Evolutionary conservation across 2,329 filamentous ascomycete species (phyloP), one percentile per base, ranked within the genome.

Genomic region (Pyricularia grisea): DNA sequence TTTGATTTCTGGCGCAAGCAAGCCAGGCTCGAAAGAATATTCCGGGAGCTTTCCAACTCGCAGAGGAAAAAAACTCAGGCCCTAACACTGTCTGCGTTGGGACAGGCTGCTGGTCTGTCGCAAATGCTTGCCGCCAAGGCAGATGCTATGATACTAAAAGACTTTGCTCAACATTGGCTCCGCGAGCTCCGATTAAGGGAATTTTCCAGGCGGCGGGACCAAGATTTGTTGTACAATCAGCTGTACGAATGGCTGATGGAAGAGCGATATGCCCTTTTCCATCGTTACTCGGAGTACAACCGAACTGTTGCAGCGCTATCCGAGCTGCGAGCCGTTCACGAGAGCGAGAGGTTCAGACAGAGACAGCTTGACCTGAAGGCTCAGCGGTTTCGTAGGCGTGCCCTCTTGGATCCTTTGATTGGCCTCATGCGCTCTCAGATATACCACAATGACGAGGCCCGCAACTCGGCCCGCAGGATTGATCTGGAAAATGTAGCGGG

Each of bases 241-340:
- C 60, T 77, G 10, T 72, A 72, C 14, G 71, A 73, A 60, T 78
- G 76, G 76, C 67, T 72, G 6, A 72, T 76, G 36, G 71, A 73
- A 31, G 74, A 76, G 67, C 73, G 73, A 64, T 71, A 76, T 1
- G 73, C 69, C 4, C 75, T 75, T 68, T 72, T 72, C 60, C 61
- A 68, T 33, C 73, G 75, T 1, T 73, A 74, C 64, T 67, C 70
- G 11, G 25, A 66, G 30, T n/a, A 61, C 64, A 71, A 23, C 63
- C 70, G 31, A 63, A 69, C 70, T 12, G 5, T 27, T 11, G 27
- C 60, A n/a, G 66, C 66, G 5, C 6, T 70, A 3, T 28, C 25
- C 10, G 17, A 17, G 4, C 4, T 72, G 7, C 68, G 67, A 2
- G 30, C 60, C 0, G 68, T 50, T 3, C 60, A 58, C 17, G 28